Evolutionary conservation across 208 protist genomes (phyloP).

Genomic region (Herpetomonas muscarum): DNA sequence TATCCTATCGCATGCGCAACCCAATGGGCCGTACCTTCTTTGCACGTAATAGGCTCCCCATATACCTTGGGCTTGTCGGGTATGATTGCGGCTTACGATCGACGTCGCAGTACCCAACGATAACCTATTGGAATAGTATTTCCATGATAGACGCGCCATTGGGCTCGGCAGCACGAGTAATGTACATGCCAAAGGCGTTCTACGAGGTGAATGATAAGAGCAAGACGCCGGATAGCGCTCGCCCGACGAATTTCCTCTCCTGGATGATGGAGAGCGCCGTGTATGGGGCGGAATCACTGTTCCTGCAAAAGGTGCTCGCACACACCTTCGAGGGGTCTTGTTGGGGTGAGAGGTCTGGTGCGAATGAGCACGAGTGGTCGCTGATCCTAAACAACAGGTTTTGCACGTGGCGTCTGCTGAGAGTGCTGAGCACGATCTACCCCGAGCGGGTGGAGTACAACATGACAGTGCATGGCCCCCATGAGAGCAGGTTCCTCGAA

Average conservation of each 20-base stretch:
- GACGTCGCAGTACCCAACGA: slow-evolving; percentile 44
- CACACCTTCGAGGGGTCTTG: slow-evolving; percentile 47
- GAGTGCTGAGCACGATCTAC: slow-evolving; percentile 10
- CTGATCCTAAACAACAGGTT: slow-evolving; percentile 67
- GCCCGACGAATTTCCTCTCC: slow-evolving; percentile 14
- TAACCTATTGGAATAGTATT: slow-evolving; percentile 74
- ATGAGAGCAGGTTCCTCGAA: slow-evolving; percentile 17
- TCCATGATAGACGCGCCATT: slow-evolving; percentile 54
- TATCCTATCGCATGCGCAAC: slow-evolving; percentile 32
- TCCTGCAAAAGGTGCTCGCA: slow-evolving; percentile 33
- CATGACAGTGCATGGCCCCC: slow-evolving; percentile 26
- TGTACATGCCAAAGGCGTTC: slow-evolving; percentile 52
- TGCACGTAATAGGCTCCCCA: slow-evolving; percentile 40
- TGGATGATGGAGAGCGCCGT: slow-evolving; percentile 22
- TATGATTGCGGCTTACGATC: slow-evolving; percentile 59
- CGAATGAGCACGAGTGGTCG: slow-evolving; percentile 25
- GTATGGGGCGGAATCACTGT: slow-evolving; percentile 35
- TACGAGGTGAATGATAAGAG: slow-evolving; percentile 39
- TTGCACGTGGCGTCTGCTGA: slow-evolving; percentile 48
- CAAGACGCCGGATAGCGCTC: neutral
- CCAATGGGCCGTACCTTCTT: slow-evolving; percentile 23
- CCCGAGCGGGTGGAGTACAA: slow-evolving; percentile 23
- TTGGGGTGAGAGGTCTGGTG: slow-evolving; percentile 23
- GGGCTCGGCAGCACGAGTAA: slow-evolving; percentile 40
- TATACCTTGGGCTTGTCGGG: slow-evolving; percentile 67